A percentile compares a stretch with the other conserved stretches of the same genome.
Conservation (phyloP, 2,329 filamentous ascomycete species). For the Fusarium sp. region DNA sequence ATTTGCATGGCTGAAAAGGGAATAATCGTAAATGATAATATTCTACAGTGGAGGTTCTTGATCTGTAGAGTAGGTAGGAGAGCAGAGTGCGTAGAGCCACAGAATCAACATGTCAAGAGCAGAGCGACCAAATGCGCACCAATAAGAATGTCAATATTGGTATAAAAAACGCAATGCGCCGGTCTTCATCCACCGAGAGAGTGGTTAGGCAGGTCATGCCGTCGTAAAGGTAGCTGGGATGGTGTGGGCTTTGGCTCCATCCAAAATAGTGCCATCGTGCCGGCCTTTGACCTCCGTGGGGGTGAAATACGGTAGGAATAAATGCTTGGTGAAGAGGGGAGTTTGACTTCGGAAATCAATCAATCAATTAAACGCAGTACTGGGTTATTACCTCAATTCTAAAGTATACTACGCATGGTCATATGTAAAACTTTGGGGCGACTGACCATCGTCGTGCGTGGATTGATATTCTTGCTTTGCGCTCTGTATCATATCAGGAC, state of each 20-base stretch:
- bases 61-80: conserved; percentile 8
- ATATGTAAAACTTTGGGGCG: conserved; percentile 35
- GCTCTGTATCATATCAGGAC: conserved; percentile 3
- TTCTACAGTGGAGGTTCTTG: conserved; percentile 20
- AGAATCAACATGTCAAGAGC: conserved; percentile 32
- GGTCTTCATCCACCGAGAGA: conserved; percentile 38
- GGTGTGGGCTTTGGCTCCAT: conserved; percentile 25
- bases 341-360: conserved; percentile 27
- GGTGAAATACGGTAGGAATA: conserved; percentile 45
- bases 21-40: conserved; percentile 13
- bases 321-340: conserved; percentile 32
- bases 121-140: conserved; percentile 46
- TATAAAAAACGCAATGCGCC: conserved; percentile 37
- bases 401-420: conserved; percentile 17
- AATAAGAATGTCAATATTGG: conserved; percentile 45
- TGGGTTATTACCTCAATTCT: conserved; percentile 22
- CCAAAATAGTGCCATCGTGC: conserved; percentile 19
- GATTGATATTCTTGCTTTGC: conserved; percentile 15
- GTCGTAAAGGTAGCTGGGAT: conserved; percentile 28
- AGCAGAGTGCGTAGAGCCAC: conserved; percentile 10
- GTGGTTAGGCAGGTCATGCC: conserved; percentile 35
- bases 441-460: conserved; percentile 17
- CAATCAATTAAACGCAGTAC: conserved; percentile 13
- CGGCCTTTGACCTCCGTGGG: conserved; percentile 50
- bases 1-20: conserved; percentile 16